Percentiles rank a stretch among this genome's conserved stretches.
Evolutionary conservation across 352 stramenopile species (phyloP).

Genomic region (Blastocystis sp.): DNA sequence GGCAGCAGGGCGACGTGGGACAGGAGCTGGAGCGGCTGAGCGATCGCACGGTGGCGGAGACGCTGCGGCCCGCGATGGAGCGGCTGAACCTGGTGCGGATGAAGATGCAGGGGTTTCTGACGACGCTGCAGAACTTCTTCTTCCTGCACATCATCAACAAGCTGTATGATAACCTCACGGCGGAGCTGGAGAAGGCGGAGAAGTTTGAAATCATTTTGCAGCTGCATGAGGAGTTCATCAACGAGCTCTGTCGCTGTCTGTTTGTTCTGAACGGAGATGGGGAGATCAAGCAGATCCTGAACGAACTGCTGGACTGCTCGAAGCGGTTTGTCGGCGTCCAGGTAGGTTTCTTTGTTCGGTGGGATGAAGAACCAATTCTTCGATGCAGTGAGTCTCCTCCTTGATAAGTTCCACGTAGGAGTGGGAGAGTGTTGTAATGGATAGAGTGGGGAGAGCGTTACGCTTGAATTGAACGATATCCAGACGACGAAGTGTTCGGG

Average conservation of each 20-base stretch:
- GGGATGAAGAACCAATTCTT: slow-evolving; percentile 4
- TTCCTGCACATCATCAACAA: slow-evolving; percentile 40
- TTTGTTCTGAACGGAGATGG: background rate
- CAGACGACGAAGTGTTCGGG: background rate
- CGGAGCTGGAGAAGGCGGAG: background rate
- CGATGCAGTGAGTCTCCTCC: background rate
- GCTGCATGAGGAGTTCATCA: background rate
- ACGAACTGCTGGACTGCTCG: background rate
- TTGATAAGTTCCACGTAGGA: slow-evolving; percentile 22
- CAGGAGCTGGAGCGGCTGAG: background rate
- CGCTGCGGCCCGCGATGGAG: background rate
- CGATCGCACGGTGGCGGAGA: background rate
- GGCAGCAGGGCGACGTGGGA: background rate
- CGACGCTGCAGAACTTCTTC: slow-evolving; percentile 41
- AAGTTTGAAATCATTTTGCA: slow-evolving; percentile 1
- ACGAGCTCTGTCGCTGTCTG: background rate
- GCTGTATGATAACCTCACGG: background rate
- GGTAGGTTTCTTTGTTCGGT: background rate
- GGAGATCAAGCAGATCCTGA: background rate
- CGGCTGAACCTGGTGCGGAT: slow-evolving; percentile 14
- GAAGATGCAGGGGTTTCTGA: slow-evolving; percentile 14
- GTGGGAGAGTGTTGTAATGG: background rate
- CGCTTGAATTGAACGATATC: background rate
- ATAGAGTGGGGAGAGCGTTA: slow-evolving; percentile 18
- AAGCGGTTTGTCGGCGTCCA: background rate